These are phyloP conservation scores for Gonium pectorale DNA, from an alignment of 139 green algal species.

Conservation along the genomic window DNA sequence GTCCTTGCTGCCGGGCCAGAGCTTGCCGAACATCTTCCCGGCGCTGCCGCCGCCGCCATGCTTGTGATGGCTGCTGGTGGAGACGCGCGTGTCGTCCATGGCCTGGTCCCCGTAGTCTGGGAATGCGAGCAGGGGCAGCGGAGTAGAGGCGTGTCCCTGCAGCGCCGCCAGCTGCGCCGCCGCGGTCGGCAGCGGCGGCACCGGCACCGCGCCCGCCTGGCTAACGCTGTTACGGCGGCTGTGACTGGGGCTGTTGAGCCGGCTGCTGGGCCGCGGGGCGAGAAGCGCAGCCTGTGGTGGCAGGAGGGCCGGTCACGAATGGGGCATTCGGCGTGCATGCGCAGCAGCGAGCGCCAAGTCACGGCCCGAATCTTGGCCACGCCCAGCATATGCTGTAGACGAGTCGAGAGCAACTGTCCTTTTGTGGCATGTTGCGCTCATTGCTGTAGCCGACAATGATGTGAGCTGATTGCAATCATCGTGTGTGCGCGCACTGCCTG, in stretches of 20 bases:
- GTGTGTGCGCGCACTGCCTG: no score
- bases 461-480: no score
- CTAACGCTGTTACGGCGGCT: constrained; percentile 37
- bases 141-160: neutral
- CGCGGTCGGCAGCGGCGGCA: neutral
- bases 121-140: neutral
- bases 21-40: constrained; percentile 40
- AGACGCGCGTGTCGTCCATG: neutral
- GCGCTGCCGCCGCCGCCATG: neutral
- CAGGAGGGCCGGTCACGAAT: neutral
- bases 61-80: neutral
- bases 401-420: no score
- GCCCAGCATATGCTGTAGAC: no score
- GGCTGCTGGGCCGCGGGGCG: constrained; percentile 17
- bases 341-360: no score
- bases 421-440: no score
- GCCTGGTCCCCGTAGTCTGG: neutral
- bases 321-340: no score
- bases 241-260: constrained; percentile 39
- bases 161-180: neutral
- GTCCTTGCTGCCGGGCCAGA: no score
- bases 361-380: no score
- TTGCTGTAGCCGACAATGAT: no score
- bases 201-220: neutral
- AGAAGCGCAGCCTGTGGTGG: neutral